A percentile compares a stretch with the other conserved stretches of the same genome.
phyloP scores from a whole-genome alignment of 306 rosid genomes.

The Corylus avellana region DNA sequence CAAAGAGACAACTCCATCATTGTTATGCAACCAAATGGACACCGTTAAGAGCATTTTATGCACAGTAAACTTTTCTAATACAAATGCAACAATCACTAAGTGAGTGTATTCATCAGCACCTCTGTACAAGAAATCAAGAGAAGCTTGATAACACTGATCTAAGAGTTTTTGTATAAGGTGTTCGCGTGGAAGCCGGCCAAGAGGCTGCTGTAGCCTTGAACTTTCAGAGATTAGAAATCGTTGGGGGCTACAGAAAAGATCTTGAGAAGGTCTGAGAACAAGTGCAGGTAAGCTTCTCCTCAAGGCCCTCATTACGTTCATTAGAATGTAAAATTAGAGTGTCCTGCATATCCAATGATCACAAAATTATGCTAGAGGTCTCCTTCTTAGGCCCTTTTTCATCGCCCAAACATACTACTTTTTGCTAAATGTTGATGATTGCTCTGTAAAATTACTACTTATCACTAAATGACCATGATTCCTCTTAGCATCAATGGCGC shows the following conservation, averaged over 20 bases:
- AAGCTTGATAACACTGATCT: conserved; percentile 18
- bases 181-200: conserved; percentile 18
- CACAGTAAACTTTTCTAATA: background rate
- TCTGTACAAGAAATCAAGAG: conserved; percentile 30
- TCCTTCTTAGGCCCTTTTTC: conserved; percentile 10
- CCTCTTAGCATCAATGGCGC: conserved; percentile 10
- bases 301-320: conserved; percentile 13
- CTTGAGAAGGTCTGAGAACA: background rate
- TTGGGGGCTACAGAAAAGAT: conserved; percentile 14
- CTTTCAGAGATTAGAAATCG: conserved; percentile 20
- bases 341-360: conserved; percentile 11
- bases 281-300: conserved; percentile 26
- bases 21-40: background rate
- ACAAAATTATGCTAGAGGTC: conserved; percentile 12
- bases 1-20: background rate
- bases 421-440: conserved; percentile 8
- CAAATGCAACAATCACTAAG: background rate
- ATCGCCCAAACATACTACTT: background rate
- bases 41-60: background rate
- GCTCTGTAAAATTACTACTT: conserved; percentile 21
- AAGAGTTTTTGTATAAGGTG: background rate
- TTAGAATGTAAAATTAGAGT: conserved; percentile 7
- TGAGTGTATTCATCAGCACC: conserved; percentile 21
- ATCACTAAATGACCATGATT: conserved; percentile 2
- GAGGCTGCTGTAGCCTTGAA: conserved; percentile 20